Evolutionary conservation across 345 rosid genomes (phyloP).

Genomic region (Eucalyptus brandiana): DNA sequence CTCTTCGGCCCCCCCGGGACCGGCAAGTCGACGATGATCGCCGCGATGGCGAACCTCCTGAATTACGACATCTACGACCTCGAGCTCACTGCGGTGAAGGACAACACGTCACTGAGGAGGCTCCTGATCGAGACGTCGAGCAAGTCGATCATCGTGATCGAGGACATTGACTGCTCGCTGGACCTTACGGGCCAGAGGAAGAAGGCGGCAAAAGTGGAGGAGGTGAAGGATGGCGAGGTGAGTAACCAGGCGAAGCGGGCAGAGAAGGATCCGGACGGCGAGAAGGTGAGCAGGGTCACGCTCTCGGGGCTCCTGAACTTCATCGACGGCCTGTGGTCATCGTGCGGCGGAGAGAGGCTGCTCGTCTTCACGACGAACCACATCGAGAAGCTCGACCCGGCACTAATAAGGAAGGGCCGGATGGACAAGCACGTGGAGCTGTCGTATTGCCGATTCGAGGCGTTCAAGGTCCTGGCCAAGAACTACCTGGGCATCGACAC

Average conservation of each 20-base stretch:
- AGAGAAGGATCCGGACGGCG: neutral
- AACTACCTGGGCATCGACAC: neutral
- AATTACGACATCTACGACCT: slow-evolving; percentile 3
- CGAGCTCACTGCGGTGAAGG: slow-evolving; percentile 8
- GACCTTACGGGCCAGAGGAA: slow-evolving; percentile 9
- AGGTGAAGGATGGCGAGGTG: neutral
- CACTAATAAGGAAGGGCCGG: slow-evolving; percentile 10
- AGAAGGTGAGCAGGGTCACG: slow-evolving; percentile 1
- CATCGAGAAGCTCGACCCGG: slow-evolving; percentile 9
- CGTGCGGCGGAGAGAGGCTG: slow-evolving; percentile 8
- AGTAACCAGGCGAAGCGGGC: neutral
- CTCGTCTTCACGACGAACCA: slow-evolving; percentile 9
- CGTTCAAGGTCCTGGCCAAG: neutral
- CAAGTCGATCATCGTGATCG: slow-evolving; percentile 13
- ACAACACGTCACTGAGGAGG: slow-evolving; percentile 8
- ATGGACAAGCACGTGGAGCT: slow-evolving; percentile 16
- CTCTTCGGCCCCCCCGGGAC: slow-evolving; percentile 6
- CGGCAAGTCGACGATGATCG: slow-evolving; percentile 12
- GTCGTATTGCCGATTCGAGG: neutral
- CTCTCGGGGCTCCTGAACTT: slow-evolving; percentile 12
- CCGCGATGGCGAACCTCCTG: slow-evolving; percentile 6
- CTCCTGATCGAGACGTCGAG: slow-evolving; percentile 3
- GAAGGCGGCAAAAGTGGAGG: neutral
- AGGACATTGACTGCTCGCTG: slow-evolving; percentile 14
- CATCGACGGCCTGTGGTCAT: slow-evolving; percentile 11